phyloP scores from a whole-genome alignment of 345 rosid species.

The Eucalyptus regnans region DNA sequence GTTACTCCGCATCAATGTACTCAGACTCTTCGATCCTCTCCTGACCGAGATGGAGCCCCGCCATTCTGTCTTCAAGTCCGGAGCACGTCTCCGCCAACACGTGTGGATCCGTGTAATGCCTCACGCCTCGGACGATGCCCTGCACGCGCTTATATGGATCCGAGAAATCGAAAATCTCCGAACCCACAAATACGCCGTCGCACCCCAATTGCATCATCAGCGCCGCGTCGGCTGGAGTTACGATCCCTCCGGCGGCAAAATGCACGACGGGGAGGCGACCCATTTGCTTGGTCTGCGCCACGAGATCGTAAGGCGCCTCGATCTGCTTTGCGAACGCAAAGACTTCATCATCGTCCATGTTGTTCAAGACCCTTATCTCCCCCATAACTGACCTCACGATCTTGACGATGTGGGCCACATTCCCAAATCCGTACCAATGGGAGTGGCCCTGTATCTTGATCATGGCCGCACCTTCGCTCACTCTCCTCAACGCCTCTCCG shows the following conservation, averaged over 20 bases:
- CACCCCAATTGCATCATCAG: slow-evolving; percentile 65
- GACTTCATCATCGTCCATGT: slow-evolving; percentile 47
- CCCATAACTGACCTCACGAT: slow-evolving; percentile 26
- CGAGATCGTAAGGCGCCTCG: slow-evolving; percentile 46
- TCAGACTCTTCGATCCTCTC: slow-evolving; percentile 30
- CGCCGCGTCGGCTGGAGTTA: slow-evolving; percentile 55
- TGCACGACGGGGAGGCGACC: slow-evolving; percentile 53
- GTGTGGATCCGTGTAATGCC: slow-evolving; percentile 49
- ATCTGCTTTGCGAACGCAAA: slow-evolving; percentile 41
- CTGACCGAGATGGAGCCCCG: slow-evolving; percentile 14
- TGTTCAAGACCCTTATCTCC: slow-evolving; percentile 20
- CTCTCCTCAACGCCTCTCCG: slow-evolving; percentile 25
- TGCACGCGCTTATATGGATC: slow-evolving; percentile 36
- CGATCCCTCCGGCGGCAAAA: slow-evolving; percentile 48
- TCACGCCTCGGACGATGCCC: slow-evolving; percentile 48
- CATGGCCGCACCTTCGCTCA: slow-evolving; percentile 31
- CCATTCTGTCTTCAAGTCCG: slow-evolving; percentile 1
- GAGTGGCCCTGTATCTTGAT: slow-evolving; percentile 19
- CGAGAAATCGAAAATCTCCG: slow-evolving; percentile 24
- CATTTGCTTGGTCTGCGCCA: slow-evolving; percentile 56
- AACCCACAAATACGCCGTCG: slow-evolving; percentile 49
- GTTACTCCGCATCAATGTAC: not conserved
- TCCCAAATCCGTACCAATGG: not conserved
- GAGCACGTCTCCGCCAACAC: slow-evolving; percentile 38
- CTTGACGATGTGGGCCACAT: slow-evolving; percentile 16